Percentiles rank a stretch among this genome's conserved stretches.
phyloP scores from a whole-genome alignment of 2,329 filamentous ascomycete genomes.

The Phialophora verrucosa region DNA sequence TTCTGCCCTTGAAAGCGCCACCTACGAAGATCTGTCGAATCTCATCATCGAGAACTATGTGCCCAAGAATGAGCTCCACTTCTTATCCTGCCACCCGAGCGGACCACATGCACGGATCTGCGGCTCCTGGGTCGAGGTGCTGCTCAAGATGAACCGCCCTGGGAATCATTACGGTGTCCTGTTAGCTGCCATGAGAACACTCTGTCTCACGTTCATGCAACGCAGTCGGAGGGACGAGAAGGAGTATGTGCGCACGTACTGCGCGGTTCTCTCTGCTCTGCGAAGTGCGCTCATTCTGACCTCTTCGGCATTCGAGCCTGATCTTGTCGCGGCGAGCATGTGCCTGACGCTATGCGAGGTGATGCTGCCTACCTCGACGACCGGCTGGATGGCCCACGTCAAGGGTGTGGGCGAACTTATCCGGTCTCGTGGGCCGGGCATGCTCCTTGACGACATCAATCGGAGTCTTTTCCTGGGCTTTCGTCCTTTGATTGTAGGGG shows the following conservation, averaged over 20 bases:
- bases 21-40: not conserved
- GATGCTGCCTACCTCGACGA: not conserved
- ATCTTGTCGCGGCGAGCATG: constrained; percentile 2
- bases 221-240: not conserved
- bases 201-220: not conserved
- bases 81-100: not conserved
- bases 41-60: constrained; percentile 6
- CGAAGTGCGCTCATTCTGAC: not conserved
- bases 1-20: not conserved
- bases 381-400: constrained; percentile 6
- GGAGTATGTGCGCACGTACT: not conserved
- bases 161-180: not conserved
- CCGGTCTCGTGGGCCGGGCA: not conserved
- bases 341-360: constrained; percentile 6
- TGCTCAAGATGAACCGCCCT: not conserved
- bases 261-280: not conserved
- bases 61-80: not conserved
- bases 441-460: not conserved
- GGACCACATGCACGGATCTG: not conserved
- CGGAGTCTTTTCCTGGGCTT: constrained; percentile 3
- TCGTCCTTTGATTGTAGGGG: constrained; percentile 2
- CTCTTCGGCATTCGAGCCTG: not conserved
- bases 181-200: not conserved
- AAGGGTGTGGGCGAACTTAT: constrained; percentile 9
- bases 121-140: constrained; percentile 6